phyloP scores from a whole-genome alignment of 2,329 filamentous ascomycete species.

The Colletotrichum liriopes region DNA sequence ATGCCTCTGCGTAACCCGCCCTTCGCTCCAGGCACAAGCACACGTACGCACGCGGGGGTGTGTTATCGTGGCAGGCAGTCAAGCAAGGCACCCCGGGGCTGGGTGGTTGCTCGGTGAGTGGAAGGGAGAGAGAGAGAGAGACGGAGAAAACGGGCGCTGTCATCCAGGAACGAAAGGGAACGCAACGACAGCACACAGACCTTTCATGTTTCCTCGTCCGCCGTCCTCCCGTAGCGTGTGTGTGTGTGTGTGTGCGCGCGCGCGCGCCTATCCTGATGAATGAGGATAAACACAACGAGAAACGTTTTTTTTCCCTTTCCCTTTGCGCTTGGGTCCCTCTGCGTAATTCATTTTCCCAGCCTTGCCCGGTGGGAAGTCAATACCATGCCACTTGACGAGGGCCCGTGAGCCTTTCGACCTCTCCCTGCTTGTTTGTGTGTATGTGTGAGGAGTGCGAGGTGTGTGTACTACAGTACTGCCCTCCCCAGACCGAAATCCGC shows the following conservation, averaged over 20 bases:
- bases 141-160: background rate
- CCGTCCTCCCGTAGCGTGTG: background rate
- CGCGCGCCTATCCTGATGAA: background rate
- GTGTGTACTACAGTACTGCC: too few species aligned
- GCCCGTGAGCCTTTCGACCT: background rate
- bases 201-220: background rate
- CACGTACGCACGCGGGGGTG: background rate
- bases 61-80: background rate
- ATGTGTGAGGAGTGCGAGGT: too few species aligned
- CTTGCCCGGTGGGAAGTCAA: background rate
- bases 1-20: background rate
- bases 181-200: background rate
- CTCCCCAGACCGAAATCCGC: too few species aligned
- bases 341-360: background rate
- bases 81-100: background rate
- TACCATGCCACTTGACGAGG: slow-evolving; percentile 2
- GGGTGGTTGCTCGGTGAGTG: background rate
- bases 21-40: background rate
- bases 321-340: background rate
- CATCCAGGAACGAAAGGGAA: background rate
- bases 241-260: background rate
- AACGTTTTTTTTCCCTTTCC: too few species aligned
- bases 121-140: background rate
- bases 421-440: background rate
- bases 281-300: background rate